phyloP scores from a whole-genome alignment of 345 rosid genomes.

The Eucalyptus victrix region DNA sequence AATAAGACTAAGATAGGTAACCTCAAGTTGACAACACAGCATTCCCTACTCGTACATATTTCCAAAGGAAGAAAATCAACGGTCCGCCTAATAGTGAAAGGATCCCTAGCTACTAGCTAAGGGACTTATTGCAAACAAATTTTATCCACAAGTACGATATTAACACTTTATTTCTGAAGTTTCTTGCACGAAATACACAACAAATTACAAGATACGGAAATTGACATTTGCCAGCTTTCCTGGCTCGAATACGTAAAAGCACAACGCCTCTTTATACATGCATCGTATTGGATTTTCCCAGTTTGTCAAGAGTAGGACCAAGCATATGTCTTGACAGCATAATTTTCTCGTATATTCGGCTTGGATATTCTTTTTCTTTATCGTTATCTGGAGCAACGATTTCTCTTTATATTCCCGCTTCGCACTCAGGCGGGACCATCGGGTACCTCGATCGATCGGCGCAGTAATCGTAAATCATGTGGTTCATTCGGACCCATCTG shows the following conservation, averaged over 20 bases:
- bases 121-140: not conserved
- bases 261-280: not conserved
- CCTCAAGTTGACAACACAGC: not conserved
- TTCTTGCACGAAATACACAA: not conserved
- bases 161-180: not conserved
- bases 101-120: not conserved
- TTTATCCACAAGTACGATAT: not conserved
- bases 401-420: constrained; percentile 34
- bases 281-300: not conserved
- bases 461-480: constrained; percentile 92
- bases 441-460: constrained; percentile 70
- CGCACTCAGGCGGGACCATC: constrained; percentile 69
- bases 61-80: not conserved
- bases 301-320: not conserved
- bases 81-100: not conserved
- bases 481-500: constrained; percentile 89
- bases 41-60: not conserved
- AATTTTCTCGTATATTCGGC: not conserved
- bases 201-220: not conserved
- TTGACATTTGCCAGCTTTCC: not conserved
- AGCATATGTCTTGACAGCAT: not conserved
- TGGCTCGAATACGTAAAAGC: not conserved
- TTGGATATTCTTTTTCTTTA: not conserved
- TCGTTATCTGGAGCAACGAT: not conserved
- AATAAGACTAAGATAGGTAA: not conserved